Evolutionary conservation across 768 basidiomycete species (phyloP), one percentile per base, ranked within the genome.

Genomic region (Floccularia luteovirens): DNA sequence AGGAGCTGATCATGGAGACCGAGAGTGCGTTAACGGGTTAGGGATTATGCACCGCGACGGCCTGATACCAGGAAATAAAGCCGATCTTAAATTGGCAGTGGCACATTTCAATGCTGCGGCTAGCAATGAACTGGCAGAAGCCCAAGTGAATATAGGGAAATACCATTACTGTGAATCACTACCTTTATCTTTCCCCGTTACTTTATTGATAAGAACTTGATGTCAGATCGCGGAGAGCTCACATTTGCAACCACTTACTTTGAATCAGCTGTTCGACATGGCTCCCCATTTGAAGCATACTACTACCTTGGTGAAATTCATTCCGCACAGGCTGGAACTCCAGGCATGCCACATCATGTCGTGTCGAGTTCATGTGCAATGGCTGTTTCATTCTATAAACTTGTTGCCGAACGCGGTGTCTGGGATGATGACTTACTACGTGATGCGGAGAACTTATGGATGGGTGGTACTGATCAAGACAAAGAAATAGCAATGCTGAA

Each of bases 21-120:
- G 82, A 43, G 94, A 98, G 58, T 85, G 82, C 47, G 79, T 83
- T 43, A 97, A 96, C 52, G 86, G 82, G 0, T 66, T 99, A 24
- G 96, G 93, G 0, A 84, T 97, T 51, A 89, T 98, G 43, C 86
- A 82, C 64, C 71, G 94, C 23, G 96, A 98, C 53, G 96, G 90
- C 0, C 63, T 97, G 14, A 61, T 83, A 2, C 75, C 77, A 21
- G 78, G 79, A 3, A 68, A 79, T 13, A 77, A 75, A 48, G 58
- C 63, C 19, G 88, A 96, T 53, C 34, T 67, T 20, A 74, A 70
- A 53, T 77, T 75, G 53, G 84, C 90, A 0, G 42, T 81, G 32
- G 47, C 48, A 11, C 69, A 85, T 53, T 96, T 99, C 55, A 69
- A 65, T 24, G 71, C 72, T 23, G 96, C 96, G 0, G 89, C 93